A percentile compares a stretch with the other conserved stretches of the same genome.
These are phyloP conservation scores for Penicillium salamii DNA, from an alignment of 495 filamentous ascomycete genomes.

Conservation along the genomic window DNA sequence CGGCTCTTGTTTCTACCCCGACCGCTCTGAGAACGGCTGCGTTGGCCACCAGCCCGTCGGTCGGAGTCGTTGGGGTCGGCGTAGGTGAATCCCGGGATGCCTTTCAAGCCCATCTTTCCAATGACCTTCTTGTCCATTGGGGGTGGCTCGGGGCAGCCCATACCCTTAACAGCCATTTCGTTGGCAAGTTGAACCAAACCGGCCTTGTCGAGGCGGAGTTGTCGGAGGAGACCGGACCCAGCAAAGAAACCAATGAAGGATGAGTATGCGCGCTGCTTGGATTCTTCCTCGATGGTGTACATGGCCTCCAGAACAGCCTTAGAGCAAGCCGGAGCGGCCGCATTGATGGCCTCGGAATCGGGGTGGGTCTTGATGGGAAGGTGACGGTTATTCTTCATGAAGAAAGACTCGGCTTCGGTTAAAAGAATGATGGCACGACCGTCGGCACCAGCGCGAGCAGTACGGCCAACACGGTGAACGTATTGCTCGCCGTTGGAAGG, in stretches of 20 bases:
- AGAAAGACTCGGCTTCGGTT: conserved; percentile 58
- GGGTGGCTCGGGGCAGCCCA: conserved; percentile 46
- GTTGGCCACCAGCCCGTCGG: conserved; percentile 10
- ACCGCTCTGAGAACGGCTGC: conserved; percentile 11
- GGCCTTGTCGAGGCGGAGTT: conserved; percentile 36
- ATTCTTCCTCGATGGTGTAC: conserved; percentile 41
- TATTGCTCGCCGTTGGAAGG: conserved; percentile 75
- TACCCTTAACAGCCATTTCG: conserved; percentile 39
- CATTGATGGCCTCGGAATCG: conserved; percentile 33
- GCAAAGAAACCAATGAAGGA: conserved; percentile 53
- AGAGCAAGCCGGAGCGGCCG: conserved; percentile 18
- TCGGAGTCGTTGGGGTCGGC: conserved; percentile 19
- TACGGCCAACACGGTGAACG: conserved; percentile 82
- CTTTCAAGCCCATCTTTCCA: conserved; percentile 51
- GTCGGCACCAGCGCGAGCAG: conserved; percentile 63
- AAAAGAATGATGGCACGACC: conserved; percentile 66
- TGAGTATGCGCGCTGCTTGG: conserved; percentile 54
- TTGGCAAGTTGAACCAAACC: conserved; percentile 46
- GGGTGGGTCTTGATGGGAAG: conserved; percentile 56
- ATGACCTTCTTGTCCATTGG: conserved; percentile 45
- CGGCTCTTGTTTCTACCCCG: conserved; percentile 13
- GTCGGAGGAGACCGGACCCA: conserved; percentile 36
- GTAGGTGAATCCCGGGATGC: conserved; percentile 44
- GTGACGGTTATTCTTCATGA: conserved; percentile 49
- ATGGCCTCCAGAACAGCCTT: conserved; percentile 32